Percentiles rank a stretch among this genome's conserved stretches.
Evolutionary conservation across 1,284 basidiomycete genomes (phyloP).

Genomic region (Fistulinella cinereoalba): DNA sequence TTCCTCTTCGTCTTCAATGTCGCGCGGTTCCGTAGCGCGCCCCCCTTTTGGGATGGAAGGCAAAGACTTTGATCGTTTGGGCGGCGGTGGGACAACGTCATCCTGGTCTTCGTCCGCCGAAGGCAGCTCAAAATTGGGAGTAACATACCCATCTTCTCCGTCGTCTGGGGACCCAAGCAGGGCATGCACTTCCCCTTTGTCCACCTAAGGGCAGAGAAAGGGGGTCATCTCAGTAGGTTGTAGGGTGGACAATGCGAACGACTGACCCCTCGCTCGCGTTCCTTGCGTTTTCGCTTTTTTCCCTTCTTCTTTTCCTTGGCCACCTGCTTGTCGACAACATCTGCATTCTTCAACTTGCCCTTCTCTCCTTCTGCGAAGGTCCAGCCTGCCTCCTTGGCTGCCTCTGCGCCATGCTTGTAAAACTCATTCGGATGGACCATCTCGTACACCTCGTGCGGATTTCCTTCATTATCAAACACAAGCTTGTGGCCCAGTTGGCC

Average conservation of each 20-base stretch:
- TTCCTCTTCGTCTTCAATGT: conserved; percentile 52
- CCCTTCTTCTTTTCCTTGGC: conserved; percentile 87
- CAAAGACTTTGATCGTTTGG: conserved; percentile 40
- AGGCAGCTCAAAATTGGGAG: conserved; percentile 67
- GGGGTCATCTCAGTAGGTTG: no score
- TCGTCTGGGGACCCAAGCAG: conserved; percentile 38
- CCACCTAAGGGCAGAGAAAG: conserved; percentile 16
- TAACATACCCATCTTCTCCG: conserved; percentile 69
- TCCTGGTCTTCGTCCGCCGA: conserved; percentile 41
- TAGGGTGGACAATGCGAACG: not conserved
- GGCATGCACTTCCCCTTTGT: conserved; percentile 22
- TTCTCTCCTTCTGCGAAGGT: conserved; percentile 74
- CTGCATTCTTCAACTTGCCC: conserved; percentile 66
- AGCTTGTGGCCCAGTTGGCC: conserved; percentile 67
- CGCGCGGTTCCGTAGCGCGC: conserved; percentile 7
- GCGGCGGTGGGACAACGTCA: conserved; percentile 35
- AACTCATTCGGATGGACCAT: conserved; percentile 72
- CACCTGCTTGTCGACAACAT: conserved; percentile 76
- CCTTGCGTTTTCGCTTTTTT: conserved; percentile 87
- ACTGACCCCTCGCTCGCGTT: conserved; percentile 59
- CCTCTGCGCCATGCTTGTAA: conserved; percentile 54
- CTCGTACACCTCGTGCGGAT: conserved; percentile 78
- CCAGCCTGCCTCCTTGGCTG: conserved; percentile 64
- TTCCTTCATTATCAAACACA: conserved; percentile 85
- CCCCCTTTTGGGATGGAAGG: conserved; percentile 7